Evolutionary conservation across 768 basidiomycete species (phyloP).

Genomic region (Leccinellum rugosiceps): DNA sequence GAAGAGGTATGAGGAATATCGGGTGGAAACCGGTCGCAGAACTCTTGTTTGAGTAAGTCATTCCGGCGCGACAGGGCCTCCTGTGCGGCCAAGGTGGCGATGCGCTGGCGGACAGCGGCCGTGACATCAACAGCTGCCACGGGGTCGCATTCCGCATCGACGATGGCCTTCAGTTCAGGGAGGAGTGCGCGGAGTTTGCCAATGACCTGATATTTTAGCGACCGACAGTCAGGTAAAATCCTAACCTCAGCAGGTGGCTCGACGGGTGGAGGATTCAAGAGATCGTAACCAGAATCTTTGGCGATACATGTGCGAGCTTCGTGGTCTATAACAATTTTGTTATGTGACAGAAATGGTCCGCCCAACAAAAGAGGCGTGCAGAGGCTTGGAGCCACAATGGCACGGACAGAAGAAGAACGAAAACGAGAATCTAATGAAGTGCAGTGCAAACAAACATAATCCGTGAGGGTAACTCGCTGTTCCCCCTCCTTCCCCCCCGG

Average conservation of each 20-base stretch:
- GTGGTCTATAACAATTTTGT: slow-evolving; percentile 35
- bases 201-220: background rate
- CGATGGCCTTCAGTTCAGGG: background rate
- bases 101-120: background rate
- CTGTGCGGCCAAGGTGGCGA: rapidly evolving
- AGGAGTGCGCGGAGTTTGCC: background rate
- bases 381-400: slow-evolving; percentile 25
- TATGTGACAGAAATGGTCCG: slow-evolving; percentile 32
- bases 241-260: no score
- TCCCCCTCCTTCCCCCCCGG: background rate
- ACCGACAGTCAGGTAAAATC: background rate
- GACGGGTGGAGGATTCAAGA: background rate
- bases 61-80: background rate
- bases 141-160: background rate
- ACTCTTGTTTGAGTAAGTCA: background rate
- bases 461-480: background rate
- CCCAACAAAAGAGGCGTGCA: slow-evolving; percentile 33
- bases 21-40: slow-evolving; percentile 19
- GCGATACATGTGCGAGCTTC: background rate
- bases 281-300: slow-evolving; percentile 5
- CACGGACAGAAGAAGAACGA: slow-evolving; percentile 3
- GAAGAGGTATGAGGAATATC: slow-evolving; percentile 24
- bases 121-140: background rate
- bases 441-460: slow-evolving; percentile 15
- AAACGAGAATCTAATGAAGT: slow-evolving; percentile 6